Evolutionary conservation across 2,329 filamentous ascomycete species (phyloP), one percentile per base, ranked within the genome.

Genomic region (Colletotrichum sp.): DNA sequence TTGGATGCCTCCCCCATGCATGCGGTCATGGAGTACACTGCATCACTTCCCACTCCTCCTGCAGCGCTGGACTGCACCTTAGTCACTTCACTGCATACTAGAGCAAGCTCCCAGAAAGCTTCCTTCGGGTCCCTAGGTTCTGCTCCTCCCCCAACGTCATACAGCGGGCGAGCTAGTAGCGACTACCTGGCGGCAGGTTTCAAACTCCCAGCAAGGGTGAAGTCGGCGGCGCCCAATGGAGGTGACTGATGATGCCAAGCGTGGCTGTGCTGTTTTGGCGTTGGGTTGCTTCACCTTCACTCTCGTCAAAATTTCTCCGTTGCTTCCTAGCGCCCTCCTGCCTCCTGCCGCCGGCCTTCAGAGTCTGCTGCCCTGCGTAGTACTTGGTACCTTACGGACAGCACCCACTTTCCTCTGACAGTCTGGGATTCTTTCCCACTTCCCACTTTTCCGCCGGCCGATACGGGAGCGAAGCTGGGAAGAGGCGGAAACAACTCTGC

Each of bases 181-280:
- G 3, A 21, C 44, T 49, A 49, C 44, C 44, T 49, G 18, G 24
- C 59, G 57, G 26, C 74, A 69, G 64, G 74, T 76, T 76, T 76
- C 74, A 39, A 39, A 39, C 15, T 18, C 36, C 36, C 36, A 76
- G 74, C 70, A 60, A 68, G 49, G 30, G 59, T 52, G 39, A 49
- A 26, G 28, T 66, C 24, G 65, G n/a, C 24, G 59, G 44, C 63
- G 34, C 59, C 70, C 74, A 74, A 76, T 76, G 28, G 44, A n/a
- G n/a, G 36, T 63, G 28, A 49, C 32, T 39, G 26, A 18, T 16
- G 59, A 26, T 69, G 74, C 74, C 74, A 76, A 76, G 74, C 70
- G 74, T 76, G 74, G 74, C 74, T 76, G 74, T 74, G 74, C 68
- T 74, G 74, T 74, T 71, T 76, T 49, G 44, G 44, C 44, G 44